Evolutionary conservation across 768 basidiomycete genomes (phyloP).

Genomic region (Stropharia rugosoannulata): DNA sequence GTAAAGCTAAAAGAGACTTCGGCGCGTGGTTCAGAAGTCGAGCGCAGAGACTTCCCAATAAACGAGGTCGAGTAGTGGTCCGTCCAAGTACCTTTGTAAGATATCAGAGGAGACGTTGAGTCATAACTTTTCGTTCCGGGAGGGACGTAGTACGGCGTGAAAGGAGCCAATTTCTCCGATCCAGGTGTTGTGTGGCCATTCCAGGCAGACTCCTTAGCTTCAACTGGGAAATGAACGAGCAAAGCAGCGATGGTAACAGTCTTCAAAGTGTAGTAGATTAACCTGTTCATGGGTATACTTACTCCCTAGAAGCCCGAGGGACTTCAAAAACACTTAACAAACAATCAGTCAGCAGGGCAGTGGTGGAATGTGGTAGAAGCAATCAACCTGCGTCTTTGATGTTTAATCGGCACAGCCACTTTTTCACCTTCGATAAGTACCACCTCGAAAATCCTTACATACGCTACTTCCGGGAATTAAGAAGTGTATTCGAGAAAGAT

Average conservation of each 20-base stretch:
- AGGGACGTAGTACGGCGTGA: constrained; percentile 74
- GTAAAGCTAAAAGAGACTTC: constrained; percentile 56
- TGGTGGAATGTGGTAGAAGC: too few species aligned
- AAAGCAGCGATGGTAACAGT: background rate
- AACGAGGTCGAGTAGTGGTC: constrained; percentile 52
- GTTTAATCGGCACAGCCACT: too few species aligned
- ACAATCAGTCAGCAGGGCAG: background rate
- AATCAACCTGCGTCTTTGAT: too few species aligned
- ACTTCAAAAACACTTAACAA: background rate
- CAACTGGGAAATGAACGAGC: background rate
- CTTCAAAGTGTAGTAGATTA: background rate
- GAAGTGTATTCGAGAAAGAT: too few species aligned
- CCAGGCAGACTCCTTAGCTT: constrained; percentile 53
- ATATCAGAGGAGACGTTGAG: constrained; percentile 66
- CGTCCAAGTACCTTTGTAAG: constrained; percentile 60
- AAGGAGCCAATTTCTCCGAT: constrained; percentile 42
- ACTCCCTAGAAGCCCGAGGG: background rate
- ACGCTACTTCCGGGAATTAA: too few species aligned
- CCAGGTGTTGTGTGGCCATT: constrained; percentile 60
- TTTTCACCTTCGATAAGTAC: too few species aligned
- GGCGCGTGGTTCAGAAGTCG: constrained; percentile 49
- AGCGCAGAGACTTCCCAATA: constrained; percentile 47
- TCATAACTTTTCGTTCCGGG: constrained; percentile 71
- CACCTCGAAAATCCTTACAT: too few species aligned
- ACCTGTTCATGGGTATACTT: background rate